Evolutionary conservation across 1,284 basidiomycete species (phyloP), one percentile per base, ranked within the genome.

Genomic region (Sparassis latifolia): DNA sequence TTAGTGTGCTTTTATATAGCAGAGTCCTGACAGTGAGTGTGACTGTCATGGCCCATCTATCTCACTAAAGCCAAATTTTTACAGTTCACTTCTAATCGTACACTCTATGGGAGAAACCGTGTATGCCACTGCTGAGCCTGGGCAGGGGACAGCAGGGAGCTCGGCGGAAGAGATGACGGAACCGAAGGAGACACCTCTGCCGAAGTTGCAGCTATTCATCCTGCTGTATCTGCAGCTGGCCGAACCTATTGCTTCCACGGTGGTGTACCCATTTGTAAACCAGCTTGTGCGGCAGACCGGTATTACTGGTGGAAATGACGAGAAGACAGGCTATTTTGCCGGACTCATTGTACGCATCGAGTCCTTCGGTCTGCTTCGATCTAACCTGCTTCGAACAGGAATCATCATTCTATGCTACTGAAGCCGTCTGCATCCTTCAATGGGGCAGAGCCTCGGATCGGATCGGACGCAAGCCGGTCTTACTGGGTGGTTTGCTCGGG

Each of bases 391-490:
- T 42, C 27, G 41, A 12, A 20, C 49, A 86, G 83, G 78, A 85
- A 73, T 85, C 83, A 2, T 62, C 82, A 4, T 86, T 86, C 66
- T 86, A 79, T 59, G 64, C 80, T 43, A 76, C 79, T 4, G 79
- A 86, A 62, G 82, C 85, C 0, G 58, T 77, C 47, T 83, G 81
- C 30, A 76, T 84, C 1, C 67, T 87, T 37, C 77, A 84, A 48
- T 89, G 85, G 84, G 80, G 80, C 54, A 77, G 80, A 30, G 58
- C 79, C 7, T 87, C 84, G 4, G 86, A 89, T 57, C 69, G 72
- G 35, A 66, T 86, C 28, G 86, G 86, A 12, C 77, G 86, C 27
- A 82, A 82, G 50, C 85, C 84, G 4, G 76, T 89, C 43, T 71
- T 89, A 45, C 66, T 88, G n/a, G 64, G 68, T 2, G 86, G 86